phyloP scores from a whole-genome alignment of 2,329 filamentous ascomycete genomes.

The Penicillium sp. region DNA sequence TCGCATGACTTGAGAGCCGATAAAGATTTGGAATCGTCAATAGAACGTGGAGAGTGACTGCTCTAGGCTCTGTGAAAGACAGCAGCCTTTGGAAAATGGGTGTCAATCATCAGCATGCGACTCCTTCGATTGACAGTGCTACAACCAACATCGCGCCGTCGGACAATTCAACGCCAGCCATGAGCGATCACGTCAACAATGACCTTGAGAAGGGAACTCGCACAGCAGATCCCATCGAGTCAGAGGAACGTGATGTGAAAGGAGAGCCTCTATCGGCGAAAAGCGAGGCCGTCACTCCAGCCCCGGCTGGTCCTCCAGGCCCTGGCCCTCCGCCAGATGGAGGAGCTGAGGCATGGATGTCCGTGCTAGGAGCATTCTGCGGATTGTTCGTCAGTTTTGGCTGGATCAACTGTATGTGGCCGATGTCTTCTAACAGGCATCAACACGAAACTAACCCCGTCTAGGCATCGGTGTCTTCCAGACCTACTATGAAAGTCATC shows the following conservation, averaged over 20 bases:
- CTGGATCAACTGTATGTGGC: conserved; percentile 55
- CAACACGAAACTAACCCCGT: not conserved
- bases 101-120: conserved; percentile 1
- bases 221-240: conserved; percentile 6
- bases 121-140: conserved; percentile 18
- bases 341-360: conserved; percentile 44
- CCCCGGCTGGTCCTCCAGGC: conserved; percentile 15
- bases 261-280: conserved; percentile 16
- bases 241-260: conserved; percentile 7
- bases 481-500: conserved; percentile 61
- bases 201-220: conserved; percentile 24
- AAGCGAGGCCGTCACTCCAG: not conserved
- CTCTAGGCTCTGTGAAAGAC: not conserved
- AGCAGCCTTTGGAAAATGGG: conserved; percentile 5
- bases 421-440: not conserved
- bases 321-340: conserved; percentile 38
- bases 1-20: not conserved
- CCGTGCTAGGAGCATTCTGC: conserved; percentile 58
- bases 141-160: conserved; percentile 19
- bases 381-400: conserved; percentile 59
- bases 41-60: not conserved
- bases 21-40: not conserved
- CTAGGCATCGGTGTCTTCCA: conserved; percentile 49
- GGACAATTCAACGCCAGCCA: conserved; percentile 10
- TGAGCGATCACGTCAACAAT: not conserved